These are phyloP conservation scores for Backusella tuberculispora DNA, from an alignment of 192 early-diverging fungal species.

Conservation along the genomic window DNA sequence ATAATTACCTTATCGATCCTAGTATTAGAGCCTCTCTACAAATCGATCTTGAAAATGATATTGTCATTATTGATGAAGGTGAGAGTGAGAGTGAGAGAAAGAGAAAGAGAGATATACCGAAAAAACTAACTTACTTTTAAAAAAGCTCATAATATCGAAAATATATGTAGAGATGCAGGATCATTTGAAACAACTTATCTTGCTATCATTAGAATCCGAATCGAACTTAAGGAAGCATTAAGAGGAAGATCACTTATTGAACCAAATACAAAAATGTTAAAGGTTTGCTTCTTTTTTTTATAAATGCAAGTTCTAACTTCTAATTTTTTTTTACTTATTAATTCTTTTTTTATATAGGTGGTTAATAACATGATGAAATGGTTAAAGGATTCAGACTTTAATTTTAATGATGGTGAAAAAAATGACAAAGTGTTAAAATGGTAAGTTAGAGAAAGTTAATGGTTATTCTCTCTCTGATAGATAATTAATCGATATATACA, in stretches of 20 bases:
- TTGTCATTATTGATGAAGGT: slow-evolving; percentile 67
- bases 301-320: too few relatives aligned
- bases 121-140: neutral
- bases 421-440: neutral
- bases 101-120: neutral
- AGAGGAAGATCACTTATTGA: neutral
- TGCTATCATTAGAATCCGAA: neutral
- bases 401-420: neutral
- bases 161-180: slow-evolving; percentile 53
- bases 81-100: neutral
- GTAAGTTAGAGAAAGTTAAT: neutral
- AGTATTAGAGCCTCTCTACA: slow-evolving; percentile 45
- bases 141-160: slow-evolving; percentile 64
- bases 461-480: neutral
- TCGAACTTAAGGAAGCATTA: neutral
- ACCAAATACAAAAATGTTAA: neutral
- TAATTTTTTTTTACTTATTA: neutral
- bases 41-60: slow-evolving; percentile 48
- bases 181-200: slow-evolving; percentile 45
- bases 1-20: slow-evolving; percentile 70
- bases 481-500: too few relatives aligned
- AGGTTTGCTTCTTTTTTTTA: neutral
- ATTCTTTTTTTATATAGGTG: neutral
- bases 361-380: neutral
- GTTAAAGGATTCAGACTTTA: neutral